Base-by-base conservation (phyloP, 2,329 filamentous ascomycete genomes). In the Aspergillus eucalypticola region DNA sequence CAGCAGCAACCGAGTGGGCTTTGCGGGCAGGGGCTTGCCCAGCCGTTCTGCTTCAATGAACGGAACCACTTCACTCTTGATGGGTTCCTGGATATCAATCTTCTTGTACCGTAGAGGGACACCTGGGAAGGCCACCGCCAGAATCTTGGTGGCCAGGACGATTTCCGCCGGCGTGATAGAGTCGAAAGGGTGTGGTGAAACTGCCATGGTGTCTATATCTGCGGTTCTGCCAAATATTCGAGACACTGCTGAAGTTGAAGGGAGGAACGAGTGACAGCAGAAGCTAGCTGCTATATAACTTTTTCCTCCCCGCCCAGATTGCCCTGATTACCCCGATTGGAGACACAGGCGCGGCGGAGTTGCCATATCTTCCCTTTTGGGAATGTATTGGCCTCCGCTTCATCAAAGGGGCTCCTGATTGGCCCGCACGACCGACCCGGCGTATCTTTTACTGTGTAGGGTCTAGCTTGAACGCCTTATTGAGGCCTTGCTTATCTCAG, bases 81-180 rank as follows among this genome's bases (percentile, higher is more conserved):
- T 78, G 3, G 88, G 87, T 68, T 90, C 87, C 54, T 88, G 82
- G 3, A 90, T 78, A 21, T 86, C 90, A 54, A 91, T 83, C 66
- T 83, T 84, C 76, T 91, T 91, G 81, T 86, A 87, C 5, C 78
- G 75, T 29, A 81, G 63, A 25, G 67, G 60, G 5, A 75, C 68
- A 2, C 71, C 71, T 1, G 75, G 74, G 53, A 78, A 77, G 21
- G 74, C 66, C 2, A 70, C 66, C 66, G 76, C 65, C 27, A 79
- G 64, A 58, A 78, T 65, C 56, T 73, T 73, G 17, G 74, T 75
- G n/a, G 74, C 75, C 57, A 78, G 60, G 60, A 72, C 70, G 60
- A 79, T 78, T 59, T 79, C 76, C 56, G 64, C 71, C 19, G 76
- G 73, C 13, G 73, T 75, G 50, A 78, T 71, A 17, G 76, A 75